Base-by-base conservation (phyloP, 768 basidiomycete species). In the Nevesoporus exiguus region DNA sequence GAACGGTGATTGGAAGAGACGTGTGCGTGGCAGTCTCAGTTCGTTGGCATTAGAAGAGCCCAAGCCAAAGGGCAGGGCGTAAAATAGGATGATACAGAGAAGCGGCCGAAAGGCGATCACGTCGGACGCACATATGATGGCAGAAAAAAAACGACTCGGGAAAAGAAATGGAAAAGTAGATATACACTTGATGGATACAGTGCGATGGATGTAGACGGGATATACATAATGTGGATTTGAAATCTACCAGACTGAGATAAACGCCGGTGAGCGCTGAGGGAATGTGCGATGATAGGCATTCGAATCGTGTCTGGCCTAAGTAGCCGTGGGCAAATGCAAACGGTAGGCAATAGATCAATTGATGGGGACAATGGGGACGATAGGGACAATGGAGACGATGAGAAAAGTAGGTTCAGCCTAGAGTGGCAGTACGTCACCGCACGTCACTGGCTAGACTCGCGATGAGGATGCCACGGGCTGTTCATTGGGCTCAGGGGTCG, bases 401-500 rank as follows among this genome's bases (percentile, higher is more conserved):
- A 21, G 7, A 22, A 15, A 14, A 42, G 14, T 13, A 25, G 5
- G 14, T 27, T 14, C 10, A 24, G 22, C 40, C 40, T 14, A 17
- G 14, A 25, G 14, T 27, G 24, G 22, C 7, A 17, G n/a, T 25
- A 6, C 17, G 22, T 25, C 24, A 42, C 41, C 40, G 10, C 11
- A 15, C 17, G 15, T 25, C 24, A 15, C 14, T 22, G 19, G 17
- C 41, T 44, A 59, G 25, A 45, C 39, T 4, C 22, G 49, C 27
- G 52, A 61, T 5, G 60, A 49, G 15, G 61, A 62, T 29, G 52
- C 50, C 36, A 55, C 44, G 11, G 40, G 49, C 22, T 46, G 57
- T 27, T 60, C 61, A 3, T 33, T 25, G 1, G 41, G 17, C n/a
- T 39, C 46, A 3, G 45, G 27, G 3, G 34, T 33, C 19, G 25